Percentiles rank a stretch among this genome's conserved stretches.
Evolutionary conservation across 2,329 filamentous ascomycete species (phyloP).

Genomic region (Ophiostoma montium): DNA sequence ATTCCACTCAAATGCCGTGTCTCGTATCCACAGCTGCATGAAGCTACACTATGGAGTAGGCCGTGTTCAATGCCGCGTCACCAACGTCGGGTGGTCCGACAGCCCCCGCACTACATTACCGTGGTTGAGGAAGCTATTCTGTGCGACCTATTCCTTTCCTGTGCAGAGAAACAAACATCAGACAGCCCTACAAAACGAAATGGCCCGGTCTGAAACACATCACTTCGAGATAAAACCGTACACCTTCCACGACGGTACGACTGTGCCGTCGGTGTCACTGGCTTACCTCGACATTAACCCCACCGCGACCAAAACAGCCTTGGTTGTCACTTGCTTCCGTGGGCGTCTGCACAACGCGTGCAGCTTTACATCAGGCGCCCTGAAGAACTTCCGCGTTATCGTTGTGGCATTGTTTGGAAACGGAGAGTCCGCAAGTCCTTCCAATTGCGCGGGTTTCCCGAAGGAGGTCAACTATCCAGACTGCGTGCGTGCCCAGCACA

Average conservation of each 20-base stretch:
- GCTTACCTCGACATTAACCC: slow-evolving; percentile 9
- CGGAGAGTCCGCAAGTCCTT: slow-evolving; percentile 38
- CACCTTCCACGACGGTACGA: slow-evolving; percentile 6
- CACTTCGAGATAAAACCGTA: slow-evolving; percentile 3
- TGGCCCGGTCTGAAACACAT: neutral
- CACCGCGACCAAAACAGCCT: slow-evolving; percentile 3
- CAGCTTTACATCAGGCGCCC: slow-evolving; percentile 6
- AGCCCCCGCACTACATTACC: too few species aligned
- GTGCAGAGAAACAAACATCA: neutral
- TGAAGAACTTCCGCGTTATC: slow-evolving; percentile 31
- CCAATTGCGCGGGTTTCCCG: slow-evolving; percentile 32
- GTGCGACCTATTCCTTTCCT: too few species aligned
- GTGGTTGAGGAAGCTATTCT: too few species aligned
- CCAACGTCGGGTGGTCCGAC: too few species aligned
- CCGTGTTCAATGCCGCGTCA: too few species aligned
- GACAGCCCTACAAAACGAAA: too few species aligned
- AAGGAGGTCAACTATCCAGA: slow-evolving; percentile 28
- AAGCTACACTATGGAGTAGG: too few species aligned
- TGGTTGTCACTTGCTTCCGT: slow-evolving; percentile 10
- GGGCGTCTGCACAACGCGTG: slow-evolving; percentile 7
- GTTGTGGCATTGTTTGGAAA: slow-evolving; percentile 37
- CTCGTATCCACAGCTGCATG: too few species aligned
- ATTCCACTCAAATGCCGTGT: too few species aligned
- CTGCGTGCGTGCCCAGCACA: slow-evolving; percentile 35
- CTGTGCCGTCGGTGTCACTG: slow-evolving; percentile 6